Evolutionary conservation across 805 yeast genomes (phyloP).

Genomic region (Metschnikowia rubicola): DNA sequence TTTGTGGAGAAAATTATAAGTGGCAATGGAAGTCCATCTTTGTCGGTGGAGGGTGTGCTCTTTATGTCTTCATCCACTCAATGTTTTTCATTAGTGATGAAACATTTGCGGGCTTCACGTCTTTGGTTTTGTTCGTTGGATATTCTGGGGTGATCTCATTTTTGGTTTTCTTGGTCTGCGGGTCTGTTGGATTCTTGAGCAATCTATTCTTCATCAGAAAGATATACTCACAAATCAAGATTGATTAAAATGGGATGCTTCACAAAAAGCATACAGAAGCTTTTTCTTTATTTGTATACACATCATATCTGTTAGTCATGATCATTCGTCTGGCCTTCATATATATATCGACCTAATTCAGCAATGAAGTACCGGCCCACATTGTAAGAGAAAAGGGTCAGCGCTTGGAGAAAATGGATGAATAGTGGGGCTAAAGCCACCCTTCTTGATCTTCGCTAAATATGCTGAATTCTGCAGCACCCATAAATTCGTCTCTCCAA

Average conservation of each 20-base stretch:
- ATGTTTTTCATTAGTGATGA: constrained; percentile 61
- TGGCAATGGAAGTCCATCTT: constrained; percentile 97
- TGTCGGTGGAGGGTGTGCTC: constrained; percentile 84
- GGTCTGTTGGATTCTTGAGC: constrained; percentile 80
- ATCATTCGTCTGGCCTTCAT: too few relatives aligned
- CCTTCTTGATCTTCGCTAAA: constrained; percentile 34
- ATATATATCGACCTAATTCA: too few relatives aligned
- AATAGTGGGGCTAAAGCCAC: constrained; percentile 23
- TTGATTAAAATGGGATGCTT: constrained; percentile 44
- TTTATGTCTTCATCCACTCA: constrained; percentile 83
- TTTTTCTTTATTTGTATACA: too few relatives aligned
- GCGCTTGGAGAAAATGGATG: background rate
- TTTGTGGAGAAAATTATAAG: constrained; percentile 87
- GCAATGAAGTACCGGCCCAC: background rate
- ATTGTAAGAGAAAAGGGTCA: background rate
- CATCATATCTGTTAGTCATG: too few relatives aligned
- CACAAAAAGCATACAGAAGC: too few relatives aligned
- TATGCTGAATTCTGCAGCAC: constrained; percentile 24
- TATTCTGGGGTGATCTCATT: constrained; percentile 72
- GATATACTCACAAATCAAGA: constrained; percentile 82
- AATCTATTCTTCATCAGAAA: constrained; percentile 69
- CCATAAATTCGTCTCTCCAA: constrained; percentile 19
- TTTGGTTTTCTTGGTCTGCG: constrained; percentile 77
- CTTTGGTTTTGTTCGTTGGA: constrained; percentile 77
- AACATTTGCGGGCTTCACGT: constrained; percentile 64